Evolutionary conservation across 2,329 filamentous ascomycete species (phyloP).

Genomic region (Fusarium phyllophilum): DNA sequence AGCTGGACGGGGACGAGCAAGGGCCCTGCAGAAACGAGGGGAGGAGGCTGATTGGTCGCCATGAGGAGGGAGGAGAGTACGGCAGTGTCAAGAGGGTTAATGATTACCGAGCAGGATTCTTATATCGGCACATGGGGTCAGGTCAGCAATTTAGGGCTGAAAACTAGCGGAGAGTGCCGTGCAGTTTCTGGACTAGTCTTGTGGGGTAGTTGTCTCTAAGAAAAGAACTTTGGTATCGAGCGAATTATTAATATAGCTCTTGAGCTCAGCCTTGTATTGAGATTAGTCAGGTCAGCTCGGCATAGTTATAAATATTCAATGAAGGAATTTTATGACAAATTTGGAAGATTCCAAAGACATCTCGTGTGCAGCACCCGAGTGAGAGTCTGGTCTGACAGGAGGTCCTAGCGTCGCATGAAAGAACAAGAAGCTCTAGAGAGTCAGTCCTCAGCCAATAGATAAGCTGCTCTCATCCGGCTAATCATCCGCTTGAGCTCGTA

Average conservation of each 20-base stretch:
- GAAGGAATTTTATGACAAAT: neutral
- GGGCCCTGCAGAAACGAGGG: neutral
- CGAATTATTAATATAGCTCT: neutral
- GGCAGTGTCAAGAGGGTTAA: neutral
- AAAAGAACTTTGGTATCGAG: neutral
- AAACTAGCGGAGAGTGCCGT: neutral
- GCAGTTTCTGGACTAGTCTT: neutral
- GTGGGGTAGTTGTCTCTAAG: neutral
- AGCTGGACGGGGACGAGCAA: neutral
- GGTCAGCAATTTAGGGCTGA: neutral
- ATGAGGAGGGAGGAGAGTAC: neutral
- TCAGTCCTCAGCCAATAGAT: neutral
- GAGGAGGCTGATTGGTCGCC: neutral
- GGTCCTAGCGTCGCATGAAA: neutral
- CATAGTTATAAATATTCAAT: rapidly evolving
- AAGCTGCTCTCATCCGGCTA: neutral
- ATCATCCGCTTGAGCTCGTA: neutral
- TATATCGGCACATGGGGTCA: neutral
- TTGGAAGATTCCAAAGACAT: neutral
- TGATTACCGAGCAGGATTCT: neutral
- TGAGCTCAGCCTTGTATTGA: rapidly evolving
- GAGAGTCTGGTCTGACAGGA: neutral
- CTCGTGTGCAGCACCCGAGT: neutral
- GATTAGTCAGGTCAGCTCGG: neutral
- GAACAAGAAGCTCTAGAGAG: neutral